These are phyloP conservation scores for Pyrenophora seminiperda DNA, from an alignment of 2,329 filamentous ascomycete species.

Conservation along the genomic window DNA sequence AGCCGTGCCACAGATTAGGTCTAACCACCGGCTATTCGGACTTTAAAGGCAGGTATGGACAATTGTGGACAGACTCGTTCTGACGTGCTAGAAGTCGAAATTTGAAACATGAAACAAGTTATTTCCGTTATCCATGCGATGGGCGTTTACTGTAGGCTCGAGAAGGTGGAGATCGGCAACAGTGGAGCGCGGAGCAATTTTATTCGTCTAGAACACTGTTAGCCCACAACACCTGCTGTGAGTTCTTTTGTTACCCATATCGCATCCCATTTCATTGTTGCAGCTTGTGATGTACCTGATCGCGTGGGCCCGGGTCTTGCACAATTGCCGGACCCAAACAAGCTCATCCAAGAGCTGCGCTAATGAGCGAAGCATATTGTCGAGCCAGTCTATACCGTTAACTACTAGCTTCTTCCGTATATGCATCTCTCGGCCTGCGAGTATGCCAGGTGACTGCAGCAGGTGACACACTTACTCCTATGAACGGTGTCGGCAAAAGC, in stretches of 20 bases:
- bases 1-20: conserved; percentile 13
- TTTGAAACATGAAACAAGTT: conserved; percentile 10
- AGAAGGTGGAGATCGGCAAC: conserved; percentile 2
- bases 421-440: conserved; percentile 16
- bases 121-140: conserved; percentile 3
- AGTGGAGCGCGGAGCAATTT: background rate
- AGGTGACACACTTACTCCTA: conserved; percentile 5
- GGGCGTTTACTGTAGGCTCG: background rate
- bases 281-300: background rate
- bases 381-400: conserved; percentile 20
- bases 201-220: background rate
- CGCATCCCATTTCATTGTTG: background rate
- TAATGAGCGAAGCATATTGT: conserved; percentile 16
- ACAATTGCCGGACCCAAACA: conserved; percentile 9
- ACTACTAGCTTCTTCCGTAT: conserved; percentile 18
- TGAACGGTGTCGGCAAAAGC: conserved; percentile 24
- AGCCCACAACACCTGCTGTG: background rate
- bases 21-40: conserved; percentile 36
- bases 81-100: background rate
- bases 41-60: conserved; percentile 16
- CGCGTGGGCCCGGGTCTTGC: conserved; percentile 6
- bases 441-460: conserved; percentile 13
- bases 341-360: conserved; percentile 23
- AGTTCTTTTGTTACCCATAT: background rate
- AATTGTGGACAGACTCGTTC: background rate